Evolutionary conservation across 1,139 yeast genomes (phyloP).

Genomic region (Zygosaccharomyces sapae): DNA sequence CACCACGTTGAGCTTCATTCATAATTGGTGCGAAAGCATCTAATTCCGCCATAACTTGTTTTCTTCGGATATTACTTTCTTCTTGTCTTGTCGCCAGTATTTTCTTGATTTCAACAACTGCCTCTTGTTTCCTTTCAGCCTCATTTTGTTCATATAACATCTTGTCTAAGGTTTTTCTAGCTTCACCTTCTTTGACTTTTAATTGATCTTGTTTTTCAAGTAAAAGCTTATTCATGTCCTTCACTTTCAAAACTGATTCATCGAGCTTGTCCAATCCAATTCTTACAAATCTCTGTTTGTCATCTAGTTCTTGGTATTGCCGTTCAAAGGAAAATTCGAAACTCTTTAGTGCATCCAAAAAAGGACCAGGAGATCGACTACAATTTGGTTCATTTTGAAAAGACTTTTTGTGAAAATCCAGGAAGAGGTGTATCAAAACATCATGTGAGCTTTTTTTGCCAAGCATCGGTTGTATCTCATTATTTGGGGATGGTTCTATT

Average conservation of each 20-base stretch:
- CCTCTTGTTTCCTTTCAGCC: constrained; percentile 85
- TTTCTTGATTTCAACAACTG: constrained; percentile 71
- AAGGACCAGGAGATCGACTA: constrained; percentile 49
- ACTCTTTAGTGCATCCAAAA: constrained; percentile 48
- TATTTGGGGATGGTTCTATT: constrained; percentile 35
- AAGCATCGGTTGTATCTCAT: constrained; percentile 14
- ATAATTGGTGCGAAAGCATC: constrained; percentile 81
- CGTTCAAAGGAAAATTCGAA: constrained; percentile 45
- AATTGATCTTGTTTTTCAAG: constrained; percentile 52
- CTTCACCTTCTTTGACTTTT: constrained; percentile 58
- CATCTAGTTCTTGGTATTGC: constrained; percentile 54
- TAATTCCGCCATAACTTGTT: constrained; percentile 57
- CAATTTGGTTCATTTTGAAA: constrained; percentile 10
- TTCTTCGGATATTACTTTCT: constrained; percentile 53
- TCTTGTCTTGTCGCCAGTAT: constrained; percentile 66
- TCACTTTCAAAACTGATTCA: constrained; percentile 74
- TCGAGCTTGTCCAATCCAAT: constrained; percentile 70
- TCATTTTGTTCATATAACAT: constrained; percentile 90
- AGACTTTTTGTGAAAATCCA: constrained; percentile 44
- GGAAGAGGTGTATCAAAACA: constrained; percentile 46
- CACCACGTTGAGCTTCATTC: constrained; percentile 78
- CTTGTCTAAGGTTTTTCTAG: constrained; percentile 62
- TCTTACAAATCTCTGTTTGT: constrained; percentile 65
- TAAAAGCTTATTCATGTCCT: constrained; percentile 53
- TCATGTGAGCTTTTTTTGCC: constrained; percentile 40